A percentile compares a stretch with the other conserved stretches of the same genome.
Evolutionary conservation across 441 rosid genomes (phyloP).

Genomic region (Omphalea diandra): DNA sequence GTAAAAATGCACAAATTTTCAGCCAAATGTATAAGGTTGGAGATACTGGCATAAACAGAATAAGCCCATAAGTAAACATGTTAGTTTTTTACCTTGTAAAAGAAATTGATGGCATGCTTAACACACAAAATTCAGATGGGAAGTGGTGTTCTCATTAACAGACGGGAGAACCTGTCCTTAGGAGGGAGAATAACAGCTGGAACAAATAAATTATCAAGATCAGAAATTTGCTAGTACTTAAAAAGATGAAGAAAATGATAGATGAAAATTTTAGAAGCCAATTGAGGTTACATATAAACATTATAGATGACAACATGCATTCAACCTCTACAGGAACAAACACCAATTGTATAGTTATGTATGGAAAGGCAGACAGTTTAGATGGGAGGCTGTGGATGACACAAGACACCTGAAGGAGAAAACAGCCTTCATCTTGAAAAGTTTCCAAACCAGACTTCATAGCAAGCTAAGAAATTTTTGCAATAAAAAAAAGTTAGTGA

Average conservation of each 20-base stretch:
- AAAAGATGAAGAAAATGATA: not conserved
- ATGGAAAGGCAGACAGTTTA: not conserved
- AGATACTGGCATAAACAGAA: not conserved
- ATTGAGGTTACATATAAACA: not conserved
- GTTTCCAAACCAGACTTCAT: not conserved
- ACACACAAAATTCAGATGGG: too few species aligned
- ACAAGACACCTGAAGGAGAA: not conserved
- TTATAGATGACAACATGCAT: slow-evolving; percentile 6
- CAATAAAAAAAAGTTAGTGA: not conserved
- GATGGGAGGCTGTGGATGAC: slow-evolving; percentile 3
- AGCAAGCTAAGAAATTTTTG: not conserved
- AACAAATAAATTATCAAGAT: not conserved
- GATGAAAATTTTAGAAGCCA: not conserved
- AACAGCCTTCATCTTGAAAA: not conserved
- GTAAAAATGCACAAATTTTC: not conserved
- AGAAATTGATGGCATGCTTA: too few species aligned
- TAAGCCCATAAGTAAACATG: not conserved
- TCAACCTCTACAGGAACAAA: slow-evolving; percentile 3
- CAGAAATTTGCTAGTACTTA: not conserved
- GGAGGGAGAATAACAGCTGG: too few species aligned
- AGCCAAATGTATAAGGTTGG: not conserved
- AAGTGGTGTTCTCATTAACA: too few species aligned
- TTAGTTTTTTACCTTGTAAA: slow-evolving; percentile 3
- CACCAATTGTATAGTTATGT: not conserved
- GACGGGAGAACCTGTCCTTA: too few species aligned